These are phyloP conservation scores for Coleophoma eucalyptorum DNA, from an alignment of 2,329 filamentous ascomycete genomes.

Conservation along the genomic window DNA sequence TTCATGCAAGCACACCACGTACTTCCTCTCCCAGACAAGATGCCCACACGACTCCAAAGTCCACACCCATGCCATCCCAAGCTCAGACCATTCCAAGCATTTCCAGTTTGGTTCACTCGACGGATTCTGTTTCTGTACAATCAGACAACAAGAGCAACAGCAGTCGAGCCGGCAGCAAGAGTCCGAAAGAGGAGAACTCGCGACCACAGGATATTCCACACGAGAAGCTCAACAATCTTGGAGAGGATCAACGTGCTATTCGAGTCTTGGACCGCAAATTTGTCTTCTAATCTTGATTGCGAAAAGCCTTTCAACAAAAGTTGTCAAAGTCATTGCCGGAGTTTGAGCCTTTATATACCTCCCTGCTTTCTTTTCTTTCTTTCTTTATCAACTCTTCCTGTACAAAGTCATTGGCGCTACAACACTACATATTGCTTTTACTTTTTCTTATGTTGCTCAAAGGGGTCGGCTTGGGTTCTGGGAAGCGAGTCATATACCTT, in stretches of 20 bases:
- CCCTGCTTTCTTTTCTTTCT: neutral
- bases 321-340: neutral
- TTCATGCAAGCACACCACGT: slow-evolving; percentile 16
- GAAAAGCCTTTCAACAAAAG: neutral
- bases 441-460: neutral
- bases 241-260: slow-evolving; percentile 63
- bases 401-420: neutral
- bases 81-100: slow-evolving; percentile 27
- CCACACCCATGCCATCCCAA: slow-evolving; percentile 14
- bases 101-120: slow-evolving; percentile 24
- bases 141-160: slow-evolving; percentile 24
- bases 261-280: slow-evolving; percentile 62
- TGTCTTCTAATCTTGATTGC: slow-evolving; percentile 23
- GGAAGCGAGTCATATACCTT: neutral
- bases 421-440: neutral
- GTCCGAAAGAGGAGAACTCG: slow-evolving; percentile 17
- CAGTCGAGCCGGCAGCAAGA: slow-evolving; percentile 20
- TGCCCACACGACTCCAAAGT: slow-evolving; percentile 8
- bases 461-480: neutral
- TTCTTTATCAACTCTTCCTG: neutral
- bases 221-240: slow-evolving; percentile 45
- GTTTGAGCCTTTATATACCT: neutral
- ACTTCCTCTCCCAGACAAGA: slow-evolving; percentile 13
- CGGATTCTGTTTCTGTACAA: slow-evolving; percentile 22
- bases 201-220: slow-evolving; percentile 51